phyloP scores from a whole-genome alignment of 1,284 basidiomycete species.

The Pascua sp. region DNA sequence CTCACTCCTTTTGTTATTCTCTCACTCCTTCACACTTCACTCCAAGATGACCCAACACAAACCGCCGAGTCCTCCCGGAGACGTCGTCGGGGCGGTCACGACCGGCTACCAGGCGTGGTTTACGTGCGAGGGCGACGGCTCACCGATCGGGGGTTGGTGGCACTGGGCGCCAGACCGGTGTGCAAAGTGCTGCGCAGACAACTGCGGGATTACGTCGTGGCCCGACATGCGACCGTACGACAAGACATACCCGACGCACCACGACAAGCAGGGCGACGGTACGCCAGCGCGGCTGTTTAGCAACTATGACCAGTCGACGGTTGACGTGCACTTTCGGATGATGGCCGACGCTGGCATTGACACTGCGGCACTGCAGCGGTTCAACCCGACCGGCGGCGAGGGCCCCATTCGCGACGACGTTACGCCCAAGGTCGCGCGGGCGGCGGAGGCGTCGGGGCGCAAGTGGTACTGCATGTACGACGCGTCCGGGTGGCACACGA shows the following conservation, averaged over 20 bases:
- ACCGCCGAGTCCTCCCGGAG: conserved; percentile 1
- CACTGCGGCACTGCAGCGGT: conserved; percentile 22
- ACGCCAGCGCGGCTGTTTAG: conserved; percentile 11
- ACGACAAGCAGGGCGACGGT: conserved; percentile 1
- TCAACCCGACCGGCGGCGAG: conserved; percentile 18
- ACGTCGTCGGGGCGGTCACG: conserved; percentile 16
- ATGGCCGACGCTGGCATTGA: conserved; percentile 16
- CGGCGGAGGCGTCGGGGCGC: conserved; percentile 8
- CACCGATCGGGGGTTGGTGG: conserved; percentile 18
- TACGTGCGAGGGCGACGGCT: conserved; percentile 17
- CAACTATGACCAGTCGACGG: conserved; percentile 11
- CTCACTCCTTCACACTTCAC: no score
- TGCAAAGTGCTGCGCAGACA: conserved; percentile 1
- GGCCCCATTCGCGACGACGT: conserved; percentile 15
- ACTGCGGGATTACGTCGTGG: conserved; percentile 17
- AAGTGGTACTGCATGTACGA: conserved; percentile 25
- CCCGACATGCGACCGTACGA: conserved; percentile 17
- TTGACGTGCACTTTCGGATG: conserved; percentile 15
- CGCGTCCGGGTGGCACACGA: conserved; percentile 12
- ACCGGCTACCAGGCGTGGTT: conserved; percentile 21
- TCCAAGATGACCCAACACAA: no score
- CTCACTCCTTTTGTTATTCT: no score
- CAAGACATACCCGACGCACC: conserved; percentile 10
- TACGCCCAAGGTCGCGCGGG: conserved; percentile 8
- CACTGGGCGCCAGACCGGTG: conserved; percentile 18